A percentile compares a stretch with the other conserved stretches of the same genome.
Evolutionary conservation across 192 early-diverging fungal genomes (phyloP).

Genomic region (Haplosporangium gracile): DNA sequence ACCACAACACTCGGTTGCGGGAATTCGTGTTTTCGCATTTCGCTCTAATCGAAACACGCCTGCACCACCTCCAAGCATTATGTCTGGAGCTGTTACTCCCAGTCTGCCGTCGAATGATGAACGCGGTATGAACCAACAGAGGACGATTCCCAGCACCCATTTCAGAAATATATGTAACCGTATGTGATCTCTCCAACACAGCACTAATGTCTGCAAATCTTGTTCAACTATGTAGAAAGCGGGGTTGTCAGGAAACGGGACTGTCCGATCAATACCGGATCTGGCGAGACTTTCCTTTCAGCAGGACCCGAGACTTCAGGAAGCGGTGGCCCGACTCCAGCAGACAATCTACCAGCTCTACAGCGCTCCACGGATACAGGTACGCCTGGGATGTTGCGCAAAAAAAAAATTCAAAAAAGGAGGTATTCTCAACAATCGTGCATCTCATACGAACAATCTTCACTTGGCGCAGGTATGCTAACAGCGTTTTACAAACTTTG

Average conservation of each 20-base stretch:
- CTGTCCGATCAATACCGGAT: constrained; percentile 52
- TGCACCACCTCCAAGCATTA: constrained; percentile 67
- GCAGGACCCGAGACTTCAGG: constrained; percentile 58
- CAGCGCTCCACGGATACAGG: constrained; percentile 69
- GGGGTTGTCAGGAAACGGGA: constrained; percentile 28
- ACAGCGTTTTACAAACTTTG: background rate
- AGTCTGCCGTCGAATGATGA: constrained; percentile 41
- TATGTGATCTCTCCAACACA: background rate
- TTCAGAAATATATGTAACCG: background rate
- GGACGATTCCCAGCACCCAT: no score
- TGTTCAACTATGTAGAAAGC: constrained; percentile 47
- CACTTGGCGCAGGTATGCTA: background rate
- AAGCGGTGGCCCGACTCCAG: constrained; percentile 63
- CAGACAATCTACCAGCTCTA: constrained; percentile 62
- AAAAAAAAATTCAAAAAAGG: background rate
- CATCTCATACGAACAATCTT: background rate
- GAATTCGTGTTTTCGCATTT: constrained; percentile 73
- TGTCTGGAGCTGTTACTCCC: constrained; percentile 59
- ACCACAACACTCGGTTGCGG: constrained; percentile 59
- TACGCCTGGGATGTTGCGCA: constrained; percentile 20
- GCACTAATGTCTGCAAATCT: background rate
- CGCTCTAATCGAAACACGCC: constrained; percentile 66
- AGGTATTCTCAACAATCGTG: background rate
- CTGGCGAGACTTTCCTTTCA: constrained; percentile 61
- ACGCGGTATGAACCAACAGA: constrained; percentile 16